Percentiles rank a stretch among this genome's conserved stretches.
These are phyloP conservation scores for Nidula niveotomentosa DNA, from an alignment of 1,284 basidiomycete genomes.

Conservation along the genomic window DNA sequence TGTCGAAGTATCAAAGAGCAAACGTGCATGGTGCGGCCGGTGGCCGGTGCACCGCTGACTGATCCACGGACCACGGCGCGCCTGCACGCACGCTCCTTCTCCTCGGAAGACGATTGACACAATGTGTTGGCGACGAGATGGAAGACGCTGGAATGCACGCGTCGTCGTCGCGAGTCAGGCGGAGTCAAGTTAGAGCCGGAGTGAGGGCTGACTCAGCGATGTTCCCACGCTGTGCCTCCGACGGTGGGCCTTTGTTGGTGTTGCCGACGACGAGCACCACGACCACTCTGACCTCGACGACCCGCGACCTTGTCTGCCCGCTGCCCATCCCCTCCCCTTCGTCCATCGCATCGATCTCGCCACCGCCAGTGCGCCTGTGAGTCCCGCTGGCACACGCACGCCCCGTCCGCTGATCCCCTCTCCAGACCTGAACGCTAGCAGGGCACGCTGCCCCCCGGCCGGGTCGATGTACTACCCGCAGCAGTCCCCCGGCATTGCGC, in stretches of 20 bases:
- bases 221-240: background rate
- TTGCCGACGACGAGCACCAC: constrained; percentile 1
- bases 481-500: constrained; percentile 74
- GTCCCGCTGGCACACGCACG: too few species aligned
- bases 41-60: too few species aligned
- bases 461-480: constrained; percentile 77
- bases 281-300: too few species aligned
- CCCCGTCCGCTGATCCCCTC: too few species aligned
- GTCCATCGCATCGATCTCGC: background rate
- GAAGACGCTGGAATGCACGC: background rate
- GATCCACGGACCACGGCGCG: too few species aligned
- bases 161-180: background rate
- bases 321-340: background rate
- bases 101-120: too few species aligned
- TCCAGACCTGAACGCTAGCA: background rate
- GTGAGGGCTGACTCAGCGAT: background rate
- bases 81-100: too few species aligned
- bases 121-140: too few species aligned
- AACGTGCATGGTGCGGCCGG: too few species aligned
- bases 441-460: constrained; percentile 13
- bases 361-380: too few species aligned
- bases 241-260: background rate
- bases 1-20: too few species aligned
- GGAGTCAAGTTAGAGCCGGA: background rate
- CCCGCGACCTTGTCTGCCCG: background rate